Percentiles rank a stretch among this genome's conserved stretches.
phyloP scores from a whole-genome alignment of 2,329 filamentous ascomycete species.

The Aaosphaeria arxii region DNA sequence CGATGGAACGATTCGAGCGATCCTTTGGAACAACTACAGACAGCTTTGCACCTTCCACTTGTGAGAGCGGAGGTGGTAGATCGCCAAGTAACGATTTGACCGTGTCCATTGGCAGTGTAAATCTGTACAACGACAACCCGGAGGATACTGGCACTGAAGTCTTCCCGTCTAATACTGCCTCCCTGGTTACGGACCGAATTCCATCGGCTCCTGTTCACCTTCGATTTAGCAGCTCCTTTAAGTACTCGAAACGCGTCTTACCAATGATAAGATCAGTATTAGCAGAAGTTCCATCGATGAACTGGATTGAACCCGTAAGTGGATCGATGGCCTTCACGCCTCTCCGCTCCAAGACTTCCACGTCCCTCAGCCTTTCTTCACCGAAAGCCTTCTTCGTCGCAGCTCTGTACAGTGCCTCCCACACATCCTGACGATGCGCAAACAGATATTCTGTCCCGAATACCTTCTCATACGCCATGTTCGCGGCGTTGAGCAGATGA shows the following conservation, averaged over 20 bases:
- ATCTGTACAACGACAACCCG: slow-evolving; percentile 3
- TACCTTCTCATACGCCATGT: neutral
- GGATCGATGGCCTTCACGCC: slow-evolving; percentile 1
- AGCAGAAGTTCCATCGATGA: too few species aligned
- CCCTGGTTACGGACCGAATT: slow-evolving; percentile 1
- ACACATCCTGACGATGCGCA: slow-evolving; percentile 4
- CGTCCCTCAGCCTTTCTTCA: slow-evolving; percentile 4
- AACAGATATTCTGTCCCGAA: neutral
- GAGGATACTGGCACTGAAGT: neutral
- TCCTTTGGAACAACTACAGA: neutral
- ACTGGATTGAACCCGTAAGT: too few species aligned
- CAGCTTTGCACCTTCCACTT: neutral
- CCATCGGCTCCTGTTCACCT: slow-evolving; percentile 5
- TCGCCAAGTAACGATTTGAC: slow-evolving; percentile 1
- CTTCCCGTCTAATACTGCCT: neutral
- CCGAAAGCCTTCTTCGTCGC: slow-evolving; percentile 1
- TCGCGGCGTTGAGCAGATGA: neutral
- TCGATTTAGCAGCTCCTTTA: too few species aligned
- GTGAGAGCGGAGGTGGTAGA: neutral
- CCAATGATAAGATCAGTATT: too few species aligned
- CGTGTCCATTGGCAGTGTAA: slow-evolving; percentile 1
- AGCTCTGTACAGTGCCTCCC: too few species aligned
- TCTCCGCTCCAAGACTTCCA: slow-evolving; percentile 1
- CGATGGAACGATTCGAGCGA: slow-evolving; percentile 1
- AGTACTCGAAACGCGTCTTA: too few species aligned